Evolutionary conservation across 2,329 filamentous ascomycete species (phyloP).

Genomic region (Canariomyces notabilis): DNA sequence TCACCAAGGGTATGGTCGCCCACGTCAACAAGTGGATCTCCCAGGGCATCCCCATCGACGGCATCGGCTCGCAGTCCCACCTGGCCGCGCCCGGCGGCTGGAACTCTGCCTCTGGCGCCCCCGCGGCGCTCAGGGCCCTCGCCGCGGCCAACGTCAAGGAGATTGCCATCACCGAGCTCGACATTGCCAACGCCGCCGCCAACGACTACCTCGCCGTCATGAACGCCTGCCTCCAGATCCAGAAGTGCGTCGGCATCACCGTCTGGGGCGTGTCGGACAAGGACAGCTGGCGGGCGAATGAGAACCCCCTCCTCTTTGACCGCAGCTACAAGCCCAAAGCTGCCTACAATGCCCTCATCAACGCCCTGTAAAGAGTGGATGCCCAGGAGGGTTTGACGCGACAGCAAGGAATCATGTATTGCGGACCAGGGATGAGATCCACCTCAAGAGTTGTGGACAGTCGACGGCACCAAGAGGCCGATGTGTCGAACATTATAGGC

Average conservation of each 20-base stretch:
- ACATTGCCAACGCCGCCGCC: conserved; percentile 8
- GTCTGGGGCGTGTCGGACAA: conserved; percentile 14
- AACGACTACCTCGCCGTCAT: conserved; percentile 13
- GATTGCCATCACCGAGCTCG: conserved; percentile 13
- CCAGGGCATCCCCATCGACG: conserved; percentile 59
- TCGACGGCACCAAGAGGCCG: too few relatives aligned
- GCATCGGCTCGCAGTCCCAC: conserved; percentile 57
- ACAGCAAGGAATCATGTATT: too few relatives aligned
- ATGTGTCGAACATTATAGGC: too few relatives aligned
- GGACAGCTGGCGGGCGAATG: conserved; percentile 11
- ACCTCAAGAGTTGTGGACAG: too few relatives aligned
- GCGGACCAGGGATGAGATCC: too few relatives aligned
- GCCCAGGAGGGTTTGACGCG: too few relatives aligned
- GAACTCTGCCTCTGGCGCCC: conserved; percentile 14
- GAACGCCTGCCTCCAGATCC: conserved; percentile 7
- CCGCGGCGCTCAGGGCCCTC: conserved; percentile 9
- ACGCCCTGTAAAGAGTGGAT: conserved; percentile 17
- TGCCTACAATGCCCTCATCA: conserved; percentile 11
- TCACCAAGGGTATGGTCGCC: conserved; percentile 45
- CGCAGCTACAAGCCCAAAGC: conserved; percentile 13
- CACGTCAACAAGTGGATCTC: conserved; percentile 61
- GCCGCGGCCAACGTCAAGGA: conserved; percentile 10
- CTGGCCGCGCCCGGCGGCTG: conserved; percentile 28
- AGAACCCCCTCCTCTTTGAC: conserved; percentile 13
- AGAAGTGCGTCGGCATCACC: conserved; percentile 12